Evolutionary conservation across 371 early-diverging fungal species (phyloP), one percentile per base, ranked within the genome.

Genomic region (Syncephalis fuscata): DNA sequence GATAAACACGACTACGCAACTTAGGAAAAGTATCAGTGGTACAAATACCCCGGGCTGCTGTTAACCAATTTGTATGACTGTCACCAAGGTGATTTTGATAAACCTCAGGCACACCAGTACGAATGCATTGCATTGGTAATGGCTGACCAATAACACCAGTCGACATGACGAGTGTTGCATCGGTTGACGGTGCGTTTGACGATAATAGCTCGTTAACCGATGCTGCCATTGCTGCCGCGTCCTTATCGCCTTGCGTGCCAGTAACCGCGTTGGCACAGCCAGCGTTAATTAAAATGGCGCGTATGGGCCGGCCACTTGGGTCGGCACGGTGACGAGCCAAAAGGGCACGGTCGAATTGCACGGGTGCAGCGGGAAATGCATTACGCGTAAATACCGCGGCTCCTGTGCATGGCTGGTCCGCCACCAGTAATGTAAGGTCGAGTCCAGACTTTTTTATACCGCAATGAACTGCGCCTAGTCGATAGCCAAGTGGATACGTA

Each of bases 11-110:
- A 24, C 84, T 78, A 8, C 72, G 61, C 45, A 92, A 65, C 58
- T 95, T 95, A 26, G 96, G 92, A 57, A 91, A 89, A 2, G 93
- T 92, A 59, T 95, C 96, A 0, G 96, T 95, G 0, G 96, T 95
- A 92, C 93, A 93, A 58, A 84, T 82, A 0, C 83, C 89, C 46
- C 75, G 70, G 2, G 93, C 84, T n/a, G 81, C 83, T 1, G 63
- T 59, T 60, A 85, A 65, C 92, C 90, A 91, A 24, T 68, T 68
- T 4, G 65, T 58, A 49, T 85, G 88, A 10, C 59, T 55, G 14
- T 54, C 46, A 10, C 73, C 77, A 19, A 90, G 58, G 15, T 52
- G 25, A 15, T 40, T 38, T 54, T 62, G 57, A 21, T 66, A 46
- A 1, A 63, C 69, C 7, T 61, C 52, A 4, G 55, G 51, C 44